Percentiles rank a stretch among this genome's conserved stretches.
These are phyloP conservation scores for Claviceps sp. DNA, from an alignment of 2,329 filamentous ascomycete genomes.

Conservation along the genomic window DNA sequence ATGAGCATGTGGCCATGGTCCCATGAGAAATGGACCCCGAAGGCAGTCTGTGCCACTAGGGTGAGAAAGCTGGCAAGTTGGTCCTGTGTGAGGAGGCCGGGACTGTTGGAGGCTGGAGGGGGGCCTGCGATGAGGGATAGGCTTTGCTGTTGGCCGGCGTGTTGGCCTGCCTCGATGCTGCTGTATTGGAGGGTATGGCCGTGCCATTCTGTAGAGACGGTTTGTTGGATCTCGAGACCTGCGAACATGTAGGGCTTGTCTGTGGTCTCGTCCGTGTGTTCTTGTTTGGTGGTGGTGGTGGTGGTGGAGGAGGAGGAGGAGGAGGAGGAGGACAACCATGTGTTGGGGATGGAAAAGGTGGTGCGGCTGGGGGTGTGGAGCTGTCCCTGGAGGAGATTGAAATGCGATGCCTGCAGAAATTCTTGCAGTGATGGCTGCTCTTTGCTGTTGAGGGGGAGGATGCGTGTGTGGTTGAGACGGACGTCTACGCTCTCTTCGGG, in stretches of 20 bases:
- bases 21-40: conserved; percentile 22
- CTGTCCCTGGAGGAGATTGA: conserved; percentile 30
- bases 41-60: conserved; percentile 17
- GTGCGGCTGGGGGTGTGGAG: conserved; percentile 25
- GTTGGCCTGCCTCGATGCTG: conserved; percentile 36
- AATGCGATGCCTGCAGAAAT: conserved; percentile 31
- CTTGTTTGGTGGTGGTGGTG: neutral
- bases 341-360: conserved; percentile 18
- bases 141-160: conserved; percentile 37
- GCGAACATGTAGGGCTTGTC: conserved; percentile 28
- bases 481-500: conserved; percentile 34
- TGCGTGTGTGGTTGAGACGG: conserved; percentile 25
- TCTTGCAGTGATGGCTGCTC: conserved; percentile 23
- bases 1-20: conserved; percentile 17
- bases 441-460: conserved; percentile 25
- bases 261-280: neutral
- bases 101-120: neutral
- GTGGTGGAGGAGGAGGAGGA: neutral
- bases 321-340: conserved; percentile 5
- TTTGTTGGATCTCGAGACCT: conserved; percentile 39
- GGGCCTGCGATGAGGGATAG: conserved; percentile 25
- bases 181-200: conserved; percentile 37
- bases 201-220: conserved; percentile 27
- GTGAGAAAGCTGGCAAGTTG: conserved; percentile 12
- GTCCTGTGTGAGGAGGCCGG: neutral